A percentile compares a stretch with the other conserved stretches of the same genome.
Conservation (phyloP, 441 rosid species). For the Raphanus hybrid region DNA sequence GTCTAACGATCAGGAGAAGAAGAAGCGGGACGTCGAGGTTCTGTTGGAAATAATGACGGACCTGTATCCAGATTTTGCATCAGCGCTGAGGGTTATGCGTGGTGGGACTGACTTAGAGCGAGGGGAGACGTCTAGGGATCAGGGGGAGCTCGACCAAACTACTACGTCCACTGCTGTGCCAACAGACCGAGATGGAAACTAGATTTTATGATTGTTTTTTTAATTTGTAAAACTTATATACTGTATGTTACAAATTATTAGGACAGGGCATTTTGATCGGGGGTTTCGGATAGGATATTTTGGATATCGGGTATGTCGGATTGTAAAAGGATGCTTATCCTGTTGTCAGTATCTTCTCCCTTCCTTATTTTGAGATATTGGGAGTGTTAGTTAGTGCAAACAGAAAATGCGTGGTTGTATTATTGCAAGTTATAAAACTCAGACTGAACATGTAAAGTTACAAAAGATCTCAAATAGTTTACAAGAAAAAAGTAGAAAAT, state of each 20-base stretch:
- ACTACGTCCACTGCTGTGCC: background rate
- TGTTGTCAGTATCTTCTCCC: no score
- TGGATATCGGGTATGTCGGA: no score
- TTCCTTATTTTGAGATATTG: background rate
- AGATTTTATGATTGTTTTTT: background rate
- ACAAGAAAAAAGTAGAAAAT: constrained; percentile 17
- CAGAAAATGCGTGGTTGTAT: constrained; percentile 22
- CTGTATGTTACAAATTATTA: no score
- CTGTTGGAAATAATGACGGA: background rate
- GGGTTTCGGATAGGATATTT: no score
- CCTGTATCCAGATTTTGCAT: background rate
- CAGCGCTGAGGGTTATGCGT: background rate
- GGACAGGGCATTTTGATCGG: no score
- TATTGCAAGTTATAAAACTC: constrained; percentile 9
- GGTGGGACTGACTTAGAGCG: background rate
- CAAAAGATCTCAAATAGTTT: constrained; percentile 8
- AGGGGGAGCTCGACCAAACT: background rate
- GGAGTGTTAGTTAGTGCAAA: background rate
- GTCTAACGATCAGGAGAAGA: background rate
- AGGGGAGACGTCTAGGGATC: background rate
- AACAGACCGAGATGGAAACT: background rate
- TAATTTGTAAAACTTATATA: background rate
- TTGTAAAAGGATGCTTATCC: no score
- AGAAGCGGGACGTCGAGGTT: background rate
- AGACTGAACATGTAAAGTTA: constrained; percentile 26